Conservation (phyloP, 176 grass and related monocot species). For the Puccinellia tenuiflora region DNA sequence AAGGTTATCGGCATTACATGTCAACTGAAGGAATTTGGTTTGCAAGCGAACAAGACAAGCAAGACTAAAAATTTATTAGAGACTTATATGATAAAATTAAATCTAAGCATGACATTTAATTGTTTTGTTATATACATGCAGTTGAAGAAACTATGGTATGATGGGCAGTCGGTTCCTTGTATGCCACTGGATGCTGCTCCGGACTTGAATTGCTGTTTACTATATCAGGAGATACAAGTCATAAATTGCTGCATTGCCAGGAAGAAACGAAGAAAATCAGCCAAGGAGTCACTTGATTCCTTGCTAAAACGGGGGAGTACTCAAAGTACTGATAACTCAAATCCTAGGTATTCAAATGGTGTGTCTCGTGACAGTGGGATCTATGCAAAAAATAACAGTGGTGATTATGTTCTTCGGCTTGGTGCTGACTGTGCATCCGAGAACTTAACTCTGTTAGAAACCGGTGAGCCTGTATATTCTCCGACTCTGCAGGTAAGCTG, state of each 20-base stretch:
- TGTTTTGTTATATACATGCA: constrained; percentile 48
- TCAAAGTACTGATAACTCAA: constrained; percentile 17
- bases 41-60: constrained; percentile 2
- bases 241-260: constrained; percentile 98
- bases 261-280: constrained; percentile 64
- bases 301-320: constrained; percentile 32
- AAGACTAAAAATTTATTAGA: not conserved
- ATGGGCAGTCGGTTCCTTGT: constrained; percentile 72
- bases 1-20: not conserved
- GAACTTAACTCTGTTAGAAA: constrained; percentile 84
- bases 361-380: constrained; percentile 28
- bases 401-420: constrained; percentile 73
- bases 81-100: not conserved
- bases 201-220: constrained; percentile 85
- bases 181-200: constrained; percentile 72
- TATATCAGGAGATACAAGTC: constrained; percentile 96
- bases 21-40: constrained; percentile 14
- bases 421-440: constrained; percentile 52
- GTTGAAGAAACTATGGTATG: constrained; percentile 86
- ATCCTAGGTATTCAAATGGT: constrained; percentile 21
- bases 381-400: constrained; percentile 56
- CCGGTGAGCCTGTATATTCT: constrained; percentile 76
- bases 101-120: constrained; percentile 14
- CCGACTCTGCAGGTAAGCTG: constrained; percentile 73
- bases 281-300: constrained; percentile 60